Conservation (phyloP, 2,329 filamentous ascomycete genomes). For the Drechslerella dactyloides region DNA sequence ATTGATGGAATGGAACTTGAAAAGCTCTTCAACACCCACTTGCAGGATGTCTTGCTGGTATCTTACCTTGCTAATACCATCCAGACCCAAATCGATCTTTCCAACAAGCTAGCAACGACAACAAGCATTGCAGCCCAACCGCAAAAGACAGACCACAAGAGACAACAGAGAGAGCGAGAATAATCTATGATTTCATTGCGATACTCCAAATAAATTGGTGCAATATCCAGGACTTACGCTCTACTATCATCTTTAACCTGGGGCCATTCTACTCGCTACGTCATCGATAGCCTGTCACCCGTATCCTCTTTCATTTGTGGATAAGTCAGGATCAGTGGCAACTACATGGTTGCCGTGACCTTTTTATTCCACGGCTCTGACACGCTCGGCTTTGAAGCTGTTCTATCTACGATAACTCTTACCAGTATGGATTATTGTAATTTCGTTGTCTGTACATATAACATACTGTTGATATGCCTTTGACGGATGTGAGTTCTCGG, state of each 20-base stretch:
- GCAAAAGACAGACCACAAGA: slow-evolving; percentile 40
- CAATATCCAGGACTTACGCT: too few species aligned
- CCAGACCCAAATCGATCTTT: slow-evolving; percentile 97
- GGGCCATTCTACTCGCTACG: background rate
- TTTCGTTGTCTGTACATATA: too few species aligned
- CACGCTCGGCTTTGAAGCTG: background rate
- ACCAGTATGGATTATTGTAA: too few species aligned
- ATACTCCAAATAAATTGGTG: background rate
- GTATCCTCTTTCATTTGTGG: too few species aligned
- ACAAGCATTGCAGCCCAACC: slow-evolving; percentile 23
- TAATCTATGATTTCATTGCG: background rate
- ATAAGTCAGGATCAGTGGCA: background rate
- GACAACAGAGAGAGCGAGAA: slow-evolving; percentile 35
- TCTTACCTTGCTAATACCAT: slow-evolving; percentile 98
- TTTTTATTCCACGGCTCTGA: background rate
- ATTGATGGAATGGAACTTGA: slow-evolving; percentile 90
- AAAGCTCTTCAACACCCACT: slow-evolving; percentile 99
- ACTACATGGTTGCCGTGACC: background rate
- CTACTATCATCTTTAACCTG: too few species aligned
- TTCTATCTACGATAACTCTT: too few species aligned
- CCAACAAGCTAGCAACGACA: slow-evolving; percentile 80
- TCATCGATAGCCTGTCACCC: background rate
- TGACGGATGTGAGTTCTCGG: too few species aligned
- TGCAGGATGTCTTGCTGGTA: slow-evolving; percentile 97
- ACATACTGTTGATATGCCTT: too few species aligned